phyloP scores from a whole-genome alignment of 306 rosid genomes.

The Pueraria montana region DNA sequence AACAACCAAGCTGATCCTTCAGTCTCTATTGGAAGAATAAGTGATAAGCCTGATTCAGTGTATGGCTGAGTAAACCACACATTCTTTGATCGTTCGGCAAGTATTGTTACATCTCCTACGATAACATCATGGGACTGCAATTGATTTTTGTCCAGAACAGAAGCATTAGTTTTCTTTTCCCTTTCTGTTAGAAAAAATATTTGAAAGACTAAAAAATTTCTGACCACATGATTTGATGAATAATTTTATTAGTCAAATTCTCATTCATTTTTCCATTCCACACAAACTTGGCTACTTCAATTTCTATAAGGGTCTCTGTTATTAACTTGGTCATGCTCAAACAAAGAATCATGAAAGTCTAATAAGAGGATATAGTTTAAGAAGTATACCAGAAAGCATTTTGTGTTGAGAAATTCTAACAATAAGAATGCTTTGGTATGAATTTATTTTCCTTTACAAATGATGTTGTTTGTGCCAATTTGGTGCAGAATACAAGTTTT shows the following conservation, averaged over 20 bases:
- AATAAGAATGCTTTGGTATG: background rate
- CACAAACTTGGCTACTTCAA: conserved; percentile 16
- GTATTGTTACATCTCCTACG: conserved; percentile 75
- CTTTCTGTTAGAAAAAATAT: background rate
- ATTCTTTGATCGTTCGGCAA: conserved; percentile 45
- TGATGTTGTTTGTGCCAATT: conserved; percentile 4
- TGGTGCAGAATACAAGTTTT: background rate
- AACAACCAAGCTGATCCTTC: conserved; percentile 63
- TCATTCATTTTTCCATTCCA: background rate
- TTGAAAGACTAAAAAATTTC: too few species aligned
- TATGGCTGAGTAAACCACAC: conserved; percentile 78
- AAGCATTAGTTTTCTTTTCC: conserved; percentile 26
- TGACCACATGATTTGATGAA: conserved; percentile 16
- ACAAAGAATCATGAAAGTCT: conserved; percentile 1
- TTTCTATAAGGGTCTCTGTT: background rate
- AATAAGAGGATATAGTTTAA: background rate
- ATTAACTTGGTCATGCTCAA: background rate
- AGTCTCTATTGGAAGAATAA: conserved; percentile 57
- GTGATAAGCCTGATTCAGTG: conserved; percentile 64
- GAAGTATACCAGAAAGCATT: background rate
- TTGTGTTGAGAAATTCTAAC: background rate
- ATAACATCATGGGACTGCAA: conserved; percentile 60
- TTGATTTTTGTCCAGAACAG: conserved; percentile 11
- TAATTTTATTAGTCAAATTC: conserved; percentile 15
- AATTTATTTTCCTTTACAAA: background rate